Conservation (phyloP, 2,329 filamentous ascomycete genomes). For the Penicillium sp. region DNA sequence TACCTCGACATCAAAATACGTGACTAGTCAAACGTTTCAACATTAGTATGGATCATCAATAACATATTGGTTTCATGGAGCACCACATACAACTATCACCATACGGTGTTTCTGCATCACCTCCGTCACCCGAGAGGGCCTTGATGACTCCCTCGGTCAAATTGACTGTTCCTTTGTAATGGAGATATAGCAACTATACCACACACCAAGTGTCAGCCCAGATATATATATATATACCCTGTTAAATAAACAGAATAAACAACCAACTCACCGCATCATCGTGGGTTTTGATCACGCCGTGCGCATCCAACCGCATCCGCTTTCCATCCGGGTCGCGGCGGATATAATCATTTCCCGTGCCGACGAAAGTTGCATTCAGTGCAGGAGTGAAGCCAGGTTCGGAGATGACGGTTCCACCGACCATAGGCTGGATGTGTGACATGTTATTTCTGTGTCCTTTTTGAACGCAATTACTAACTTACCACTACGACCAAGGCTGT, state of each 20-base stretch:
- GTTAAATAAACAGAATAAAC: background rate
- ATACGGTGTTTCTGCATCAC: constrained; percentile 34
- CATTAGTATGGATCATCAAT: background rate
- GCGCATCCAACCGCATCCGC: constrained; percentile 38
- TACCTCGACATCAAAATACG: constrained; percentile 36
- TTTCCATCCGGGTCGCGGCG: constrained; percentile 37
- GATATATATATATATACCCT: background rate
- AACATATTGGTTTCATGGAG: background rate
- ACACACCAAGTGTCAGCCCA: background rate
- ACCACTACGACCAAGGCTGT: constrained; percentile 36
- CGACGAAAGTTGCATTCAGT: constrained; percentile 35
- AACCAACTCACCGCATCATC: constrained; percentile 25
- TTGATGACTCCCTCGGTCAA: constrained; percentile 29
- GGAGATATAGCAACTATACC: constrained; percentile 32
- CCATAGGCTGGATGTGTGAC: constrained; percentile 31
- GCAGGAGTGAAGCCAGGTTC: constrained; percentile 32
- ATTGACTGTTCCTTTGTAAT: constrained; percentile 39
- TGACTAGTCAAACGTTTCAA: constrained; percentile 23
- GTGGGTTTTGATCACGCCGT: constrained; percentile 30
- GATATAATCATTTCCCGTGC: constrained; percentile 42
- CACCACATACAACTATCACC: constrained; percentile 36
- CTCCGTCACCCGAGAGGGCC: constrained; percentile 30
- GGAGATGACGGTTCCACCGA: constrained; percentile 32
- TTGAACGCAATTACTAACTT: constrained; percentile 15
- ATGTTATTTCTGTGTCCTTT: background rate